Evolutionary conservation across 306 rosid species (phyloP), one percentile per base, ranked within the genome.

Genomic region (Quercus berberidifolia): DNA sequence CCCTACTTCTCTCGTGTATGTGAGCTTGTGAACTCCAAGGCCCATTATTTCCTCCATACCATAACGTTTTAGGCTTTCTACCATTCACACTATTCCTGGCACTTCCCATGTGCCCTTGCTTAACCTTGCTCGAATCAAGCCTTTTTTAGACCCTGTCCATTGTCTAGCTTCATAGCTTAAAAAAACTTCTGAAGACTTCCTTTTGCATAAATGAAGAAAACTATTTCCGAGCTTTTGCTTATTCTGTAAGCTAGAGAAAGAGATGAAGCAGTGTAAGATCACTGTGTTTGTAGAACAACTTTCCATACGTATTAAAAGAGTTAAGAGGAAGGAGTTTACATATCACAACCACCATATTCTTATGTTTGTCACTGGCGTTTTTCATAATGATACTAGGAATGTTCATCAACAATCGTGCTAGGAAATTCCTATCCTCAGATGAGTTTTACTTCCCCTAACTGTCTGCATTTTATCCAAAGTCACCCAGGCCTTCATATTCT

Each of bases 221-320:
- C 11, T 18, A 25, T 60, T 25, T 60, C 19, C 19, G 17, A 60
- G 68, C 33, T 25, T 12, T 57, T 19, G 11, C 10, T 68, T 30
- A 68, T 46, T 35, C 21, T 30, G 51, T 31, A 68, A 35, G 54
- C 25, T 43, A 67, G 30, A 18, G 4, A 26, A 12, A 33, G 25
- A 69, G 51, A 79, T 76, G 81, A 79, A 82, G 74, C 73, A 82
- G 56, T 62, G 64, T 55, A 85, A 82, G 58, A 31, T 82, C 20
- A 68, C 51, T 1, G 63, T 75, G 51, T 69, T 74, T 5, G 51
- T 73, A 9, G 69, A 73, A 31, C 79, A 73, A 23, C 73, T 76
- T 17, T 31, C 82, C 13, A 0, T 56, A 3, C 21, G 78, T 13
- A 52, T 76, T 59, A 58, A 35, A 57, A 73, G 57, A 58, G 74